A percentile compares a stretch with the other conserved stretches of the same genome.
phyloP scores from a whole-genome alignment of 2,329 filamentous ascomycete genomes.

The Acephala macrosclerotiorum region DNA sequence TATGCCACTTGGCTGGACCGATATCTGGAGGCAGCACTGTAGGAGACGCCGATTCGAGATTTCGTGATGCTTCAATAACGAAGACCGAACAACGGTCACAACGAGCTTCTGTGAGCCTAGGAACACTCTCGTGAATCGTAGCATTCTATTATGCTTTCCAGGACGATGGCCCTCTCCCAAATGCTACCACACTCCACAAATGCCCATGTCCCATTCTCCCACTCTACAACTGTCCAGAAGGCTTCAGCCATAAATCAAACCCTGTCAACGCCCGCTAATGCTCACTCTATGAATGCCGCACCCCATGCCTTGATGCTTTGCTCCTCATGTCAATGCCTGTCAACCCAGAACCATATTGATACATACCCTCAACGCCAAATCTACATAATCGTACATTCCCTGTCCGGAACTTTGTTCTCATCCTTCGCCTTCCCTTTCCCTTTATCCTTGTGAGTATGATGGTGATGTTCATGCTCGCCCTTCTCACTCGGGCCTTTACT shows the following conservation, averaged over 20 bases:
- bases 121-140: too few species aligned
- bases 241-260: background rate
- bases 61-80: too few species aligned
- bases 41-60: too few species aligned
- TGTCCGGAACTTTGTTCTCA: slow-evolving; percentile 48
- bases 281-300: background rate
- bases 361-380: slow-evolving; percentile 19
- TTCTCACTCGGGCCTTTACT: slow-evolving; percentile 35
- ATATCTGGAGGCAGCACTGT: too few species aligned
- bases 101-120: too few species aligned
- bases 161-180: background rate
- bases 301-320: slow-evolving; percentile 3
- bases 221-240: background rate
- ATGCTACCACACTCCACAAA: slow-evolving; percentile 3
- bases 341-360: slow-evolving; percentile 13
- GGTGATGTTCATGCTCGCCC: slow-evolving; percentile 34
- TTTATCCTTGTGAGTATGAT: slow-evolving; percentile 35
- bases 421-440: slow-evolving; percentile 41
- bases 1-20: too few species aligned
- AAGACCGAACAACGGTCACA: too few species aligned
- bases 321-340: background rate
- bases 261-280: slow-evolving; percentile 1
- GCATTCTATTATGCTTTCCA: background rate
- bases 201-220: background rate
- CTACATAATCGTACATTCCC: slow-evolving; percentile 58